Base-by-base conservation (phyloP, 2,329 filamentous ascomycete species). In the Parasarocladium wereldwijsianum region DNA sequence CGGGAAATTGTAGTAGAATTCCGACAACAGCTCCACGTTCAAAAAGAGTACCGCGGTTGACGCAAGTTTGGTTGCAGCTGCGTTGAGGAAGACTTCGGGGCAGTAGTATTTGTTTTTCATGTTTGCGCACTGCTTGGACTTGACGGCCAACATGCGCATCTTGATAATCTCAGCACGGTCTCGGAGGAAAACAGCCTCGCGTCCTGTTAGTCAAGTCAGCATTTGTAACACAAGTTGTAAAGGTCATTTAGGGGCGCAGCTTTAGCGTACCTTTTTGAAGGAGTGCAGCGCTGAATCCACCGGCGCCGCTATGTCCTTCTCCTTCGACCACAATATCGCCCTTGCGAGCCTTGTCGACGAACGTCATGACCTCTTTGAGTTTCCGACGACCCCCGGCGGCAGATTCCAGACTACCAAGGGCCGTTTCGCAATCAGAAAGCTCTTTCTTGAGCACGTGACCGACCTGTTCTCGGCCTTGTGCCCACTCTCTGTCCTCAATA, bases 1-100 rank as follows among this genome's bases (percentile, higher is more conserved):
- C 1, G 90, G 90, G 54, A 98, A 98, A 49, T 90, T 85, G 57
- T 94, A 93, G 59, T 93, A 94, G 51, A 96, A 98, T 47, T 98
- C 93, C 2, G 82, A 87, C 12, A 98, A 70, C 13, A 98, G 68
- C 57, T 98, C 92, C 8, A 96, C 90, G 46, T 98, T 94, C 17
- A 98, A 69, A 64, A 98, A 98, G 1, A 98, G 71, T 7, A 98
- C 90, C 3, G 90, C 87, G 0, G 90, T 98, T 2, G 84, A 79
- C 3, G 87, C 92, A 28, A 98, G 70, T 55, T 96, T 96, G 41
- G 86, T 83, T 2, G 90, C 86, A 2, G 93, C 90, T 3, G 92
- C 85, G 45, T 98, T 86, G n/a, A 98, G 72, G 61, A 98, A 98
- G 11, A 98, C 72, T 50, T 98, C 90, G 0, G 90, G 90, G 47